A percentile compares a stretch with the other conserved stretches of the same genome.
These are phyloP conservation scores for Kwoniella bestiolae DNA, from an alignment of 768 basidiomycete genomes.

Conservation along the genomic window DNA sequence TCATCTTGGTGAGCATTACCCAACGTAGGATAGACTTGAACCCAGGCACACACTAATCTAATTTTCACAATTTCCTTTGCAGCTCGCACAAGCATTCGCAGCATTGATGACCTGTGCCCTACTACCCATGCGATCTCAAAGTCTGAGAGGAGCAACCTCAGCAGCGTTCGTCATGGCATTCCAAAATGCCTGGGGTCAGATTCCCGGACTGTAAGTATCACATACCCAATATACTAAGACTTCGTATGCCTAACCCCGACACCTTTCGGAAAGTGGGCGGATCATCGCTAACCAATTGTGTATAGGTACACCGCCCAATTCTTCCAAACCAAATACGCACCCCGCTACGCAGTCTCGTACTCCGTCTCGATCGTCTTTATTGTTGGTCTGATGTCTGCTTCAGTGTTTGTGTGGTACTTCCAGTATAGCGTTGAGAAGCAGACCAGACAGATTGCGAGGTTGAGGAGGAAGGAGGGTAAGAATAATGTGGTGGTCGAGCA, in stretches of 20 bases:
- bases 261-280: too few species aligned
- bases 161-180: constrained; percentile 36
- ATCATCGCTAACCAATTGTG: too few species aligned
- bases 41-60: too few species aligned
- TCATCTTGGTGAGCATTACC: constrained; percentile 28
- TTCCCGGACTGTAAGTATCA: constrained; percentile 7
- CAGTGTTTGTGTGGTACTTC: constrained; percentile 28
- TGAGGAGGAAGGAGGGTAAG: constrained; percentile 26
- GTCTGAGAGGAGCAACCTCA: constrained; percentile 22
- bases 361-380: constrained; percentile 32
- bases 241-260: background rate
- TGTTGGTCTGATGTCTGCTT: constrained; percentile 2
- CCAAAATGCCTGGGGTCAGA: constrained; percentile 27
- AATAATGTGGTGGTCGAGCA: background rate
- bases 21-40: too few species aligned
- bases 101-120: constrained; percentile 3
- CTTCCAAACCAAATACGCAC: constrained; percentile 41
- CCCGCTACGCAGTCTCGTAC: constrained; percentile 38
- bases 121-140: constrained; percentile 30
- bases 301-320: constrained; percentile 36
- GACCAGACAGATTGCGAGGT: constrained; percentile 23
- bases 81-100: constrained; percentile 7
- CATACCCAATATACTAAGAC: background rate
- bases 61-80: too few species aligned
- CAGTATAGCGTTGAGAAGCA: constrained; percentile 27